Base-by-base conservation (phyloP, 1,139 yeast genomes). In the Sugiyamaella castrensis region DNA sequence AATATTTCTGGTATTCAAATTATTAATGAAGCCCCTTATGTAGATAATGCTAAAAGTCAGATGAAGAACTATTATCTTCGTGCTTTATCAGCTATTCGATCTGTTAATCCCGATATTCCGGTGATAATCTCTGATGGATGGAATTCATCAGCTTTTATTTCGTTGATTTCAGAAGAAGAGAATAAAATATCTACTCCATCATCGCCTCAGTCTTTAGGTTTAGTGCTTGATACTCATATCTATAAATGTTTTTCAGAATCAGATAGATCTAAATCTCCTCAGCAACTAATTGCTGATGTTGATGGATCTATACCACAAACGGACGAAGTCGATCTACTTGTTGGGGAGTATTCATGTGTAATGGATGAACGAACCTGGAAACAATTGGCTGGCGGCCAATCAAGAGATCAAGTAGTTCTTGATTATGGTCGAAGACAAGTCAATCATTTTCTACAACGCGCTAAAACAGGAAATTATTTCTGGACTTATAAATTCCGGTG, bases 341-440 rank as follows among this genome's bases (percentile, higher is more conserved):
- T 89, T 16, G 98, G 98, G 10, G 98, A 92, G 66, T 92, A 80
- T 65, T 87, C 96, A 0, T 87, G 96, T 69, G 96, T 88, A 3
- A 60, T 92, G 52, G 96, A 87, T 65, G 85, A 80, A 1, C 63
- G 72, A 30, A 74, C 94, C 0, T 91, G 96, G 96, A 69, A 74
- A 37, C 78, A 73, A 57, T 71, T 71, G 37, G 27, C 40, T 9
- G 70, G 68, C 13, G 76, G 60, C 5, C 50, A 52, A 16, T 36
- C 77, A 47, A 73, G 88, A 42, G 74, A 68, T 29, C 67, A 68
- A 9, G 63, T 71, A 24, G 82, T 79, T 11, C 64, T 19, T 19
- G 57, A 50, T 41, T 77, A 66, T 57, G 81, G 80, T 8, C 66
- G 64, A 27, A 66, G 63, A 30, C 79, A 82, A 62, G 59, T 65